Percentiles rank a stretch among this genome's conserved stretches.
Evolutionary conservation across 1,139 yeast genomes (phyloP).

Genomic region (Diutina catenulata): DNA sequence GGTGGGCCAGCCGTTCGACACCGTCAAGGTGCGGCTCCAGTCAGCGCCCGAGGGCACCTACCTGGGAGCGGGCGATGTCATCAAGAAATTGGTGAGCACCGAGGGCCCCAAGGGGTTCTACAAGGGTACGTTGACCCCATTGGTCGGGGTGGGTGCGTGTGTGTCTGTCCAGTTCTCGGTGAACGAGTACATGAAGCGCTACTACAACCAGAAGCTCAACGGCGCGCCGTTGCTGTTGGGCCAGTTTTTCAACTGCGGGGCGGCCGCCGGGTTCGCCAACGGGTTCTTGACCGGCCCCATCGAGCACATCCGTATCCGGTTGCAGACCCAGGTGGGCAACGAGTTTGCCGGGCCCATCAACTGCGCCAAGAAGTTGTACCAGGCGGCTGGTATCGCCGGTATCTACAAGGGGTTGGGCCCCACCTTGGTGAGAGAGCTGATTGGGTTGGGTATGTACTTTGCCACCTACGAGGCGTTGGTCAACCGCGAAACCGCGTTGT

Average conservation of each 20-base stretch:
- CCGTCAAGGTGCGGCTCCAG: constrained; percentile 84
- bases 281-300: constrained; percentile 84
- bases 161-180: constrained; percentile 66
- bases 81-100: constrained; percentile 50
- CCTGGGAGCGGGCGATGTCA: constrained; percentile 65
- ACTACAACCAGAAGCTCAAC: constrained; percentile 32
- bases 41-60: constrained; percentile 74
- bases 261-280: constrained; percentile 82
- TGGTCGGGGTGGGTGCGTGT: constrained; percentile 90
- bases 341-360: constrained; percentile 69
- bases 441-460: constrained; percentile 85
- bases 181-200: constrained; percentile 85
- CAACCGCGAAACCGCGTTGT: constrained; percentile 39
- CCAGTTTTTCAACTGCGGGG: constrained; percentile 74
- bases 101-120: constrained; percentile 80
- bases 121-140: constrained; percentile 75
- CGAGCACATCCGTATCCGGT: constrained; percentile 82
- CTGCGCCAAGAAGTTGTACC: constrained; percentile 50
- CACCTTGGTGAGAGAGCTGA: constrained; percentile 69
- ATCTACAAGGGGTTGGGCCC: constrained; percentile 72
- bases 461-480: constrained; percentile 81
- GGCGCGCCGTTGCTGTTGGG: constrained; percentile 31
- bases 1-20: constrained; percentile 95
- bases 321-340: constrained; percentile 60
- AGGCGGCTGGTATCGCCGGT: constrained; percentile 43